Evolutionary conservation across 176 grass and related monocot species (phyloP).

Genomic region (Phragmites australis): DNA sequence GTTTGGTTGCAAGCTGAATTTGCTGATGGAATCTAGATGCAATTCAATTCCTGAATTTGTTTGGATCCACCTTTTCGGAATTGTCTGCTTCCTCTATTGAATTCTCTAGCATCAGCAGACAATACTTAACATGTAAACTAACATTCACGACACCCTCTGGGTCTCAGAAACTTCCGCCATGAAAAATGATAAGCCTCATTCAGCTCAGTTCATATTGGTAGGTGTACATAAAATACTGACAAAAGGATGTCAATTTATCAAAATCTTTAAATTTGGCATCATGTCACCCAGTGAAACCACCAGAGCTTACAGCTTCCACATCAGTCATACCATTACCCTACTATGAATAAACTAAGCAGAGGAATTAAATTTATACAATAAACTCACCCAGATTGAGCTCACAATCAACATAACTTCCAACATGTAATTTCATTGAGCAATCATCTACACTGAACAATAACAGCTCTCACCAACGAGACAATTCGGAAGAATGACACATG

Average conservation of each 20-base stretch:
- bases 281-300: neutral
- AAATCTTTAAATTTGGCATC: neutral
- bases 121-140: no score
- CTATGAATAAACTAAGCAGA: neutral
- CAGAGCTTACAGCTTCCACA: no score
- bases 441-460: constrained; percentile 29
- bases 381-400: constrained; percentile 12
- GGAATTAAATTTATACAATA: neutral
- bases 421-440: neutral
- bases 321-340: neutral
- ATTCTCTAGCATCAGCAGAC: no score
- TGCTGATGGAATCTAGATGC: no score
- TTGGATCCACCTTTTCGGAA: no score
- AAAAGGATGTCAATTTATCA: neutral
- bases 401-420: neutral
- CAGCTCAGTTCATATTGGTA: no score
- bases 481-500: constrained; percentile 31
- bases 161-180: no score
- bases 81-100: no score
- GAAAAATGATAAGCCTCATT: no score
- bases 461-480: constrained; percentile 19
- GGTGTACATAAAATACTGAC: neutral
- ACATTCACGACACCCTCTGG: no score
- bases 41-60: no score
- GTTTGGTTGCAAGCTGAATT: no score